Conservation (phyloP, 257 asterid genomes). For the Solanum megistacrolobum region DNA sequence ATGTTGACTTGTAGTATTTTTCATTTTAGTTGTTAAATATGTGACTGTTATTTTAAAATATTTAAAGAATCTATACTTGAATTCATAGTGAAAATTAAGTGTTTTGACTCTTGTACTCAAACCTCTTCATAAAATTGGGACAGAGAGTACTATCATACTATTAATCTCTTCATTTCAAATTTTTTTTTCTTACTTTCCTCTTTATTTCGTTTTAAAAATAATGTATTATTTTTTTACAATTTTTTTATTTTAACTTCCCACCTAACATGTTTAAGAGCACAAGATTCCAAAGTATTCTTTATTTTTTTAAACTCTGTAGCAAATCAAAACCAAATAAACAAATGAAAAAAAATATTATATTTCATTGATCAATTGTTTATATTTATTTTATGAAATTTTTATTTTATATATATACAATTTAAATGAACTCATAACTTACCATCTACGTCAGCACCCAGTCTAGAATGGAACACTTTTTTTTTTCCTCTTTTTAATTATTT, state of each 20-base stretch:
- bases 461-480: neutral
- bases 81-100: neutral
- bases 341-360: no score
- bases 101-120: neutral
- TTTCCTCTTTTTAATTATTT: neutral
- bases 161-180: neutral
- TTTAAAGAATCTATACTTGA: neutral
- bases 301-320: rapidly evolving
- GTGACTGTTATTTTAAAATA: neutral
- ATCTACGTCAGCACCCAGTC: neutral
- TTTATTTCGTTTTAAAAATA: neutral
- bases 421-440: neutral
- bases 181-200: neutral
- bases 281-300: neutral
- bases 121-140: neutral
- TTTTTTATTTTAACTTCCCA: neutral
- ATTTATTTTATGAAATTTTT: neutral
- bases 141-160: neutral
- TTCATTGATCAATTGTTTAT: neutral
- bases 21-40: neutral
- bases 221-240: neutral
- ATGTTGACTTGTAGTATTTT: neutral
- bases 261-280: neutral
- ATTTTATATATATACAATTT: neutral
- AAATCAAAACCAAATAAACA: no score